Base-by-base conservation (phyloP, 306 rosid genomes). In the Hylodesmum podocarpum region DNA sequence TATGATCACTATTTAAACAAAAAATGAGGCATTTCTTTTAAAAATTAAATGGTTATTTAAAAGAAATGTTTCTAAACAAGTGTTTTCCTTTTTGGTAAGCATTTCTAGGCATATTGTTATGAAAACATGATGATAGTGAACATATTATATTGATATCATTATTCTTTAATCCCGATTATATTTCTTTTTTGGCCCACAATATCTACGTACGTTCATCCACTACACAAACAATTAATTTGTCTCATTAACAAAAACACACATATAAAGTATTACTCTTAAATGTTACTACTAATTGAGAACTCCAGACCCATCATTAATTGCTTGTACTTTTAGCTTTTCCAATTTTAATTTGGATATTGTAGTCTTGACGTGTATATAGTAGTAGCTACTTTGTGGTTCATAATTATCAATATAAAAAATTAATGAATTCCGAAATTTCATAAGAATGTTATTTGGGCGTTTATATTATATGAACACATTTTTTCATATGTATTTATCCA, bases 41-140 rank as follows among this genome's bases (percentile, higher is more conserved):
- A 40, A 40, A 8, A 40, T 8, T 4, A 13, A 27, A 57, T 24
- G 14, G 14, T 14, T 27, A 28, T 16, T 29, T 15, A 33, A 27
- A 57, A 27, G n/a, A 27, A 61, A 61, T 5, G 40, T 58, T 59
- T n/a, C 24, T 16, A 62, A 33, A 59, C 0, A n/a, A 15, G n/a
- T 34, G 41, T 13, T 43, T 14, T 39, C 11, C 3, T 2, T 53
- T 53, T 21, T 7, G 4, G 24, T 0, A 53, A 51, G 14, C 14
- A 19, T 8, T 51, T 51, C 1, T 51, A 50, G 57, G 19, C 27
- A 53, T 73, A 55, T 64, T 73, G 41, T 14, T 54, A 37, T 22
- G 75, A 31, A 21, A 80, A 72, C 37, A 13, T 25, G 34, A 8
- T 80, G 75, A 73, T 80, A 36, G 64, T 36, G 71, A 29, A 55